Evolutionary conservation across 371 early-diverging fungal genomes (phyloP), one percentile per base, ranked within the genome.

Genomic region (Mortierella sp.): DNA sequence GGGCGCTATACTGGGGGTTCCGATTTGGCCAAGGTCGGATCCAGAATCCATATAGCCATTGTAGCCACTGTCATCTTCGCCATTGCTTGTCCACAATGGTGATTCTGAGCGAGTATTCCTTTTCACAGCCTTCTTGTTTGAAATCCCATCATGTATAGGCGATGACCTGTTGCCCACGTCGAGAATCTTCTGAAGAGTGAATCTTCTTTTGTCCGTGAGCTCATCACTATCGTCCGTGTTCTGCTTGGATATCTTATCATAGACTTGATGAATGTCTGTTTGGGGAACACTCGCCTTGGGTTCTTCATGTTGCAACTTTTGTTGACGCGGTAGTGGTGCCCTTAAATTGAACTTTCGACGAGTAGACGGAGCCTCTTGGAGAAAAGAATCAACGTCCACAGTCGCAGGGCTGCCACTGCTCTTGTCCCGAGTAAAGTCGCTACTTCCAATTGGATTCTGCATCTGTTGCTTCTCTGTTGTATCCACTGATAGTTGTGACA

Each of bases 401-500:
- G 52, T 27, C 14, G 54, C 46, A 14, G 73, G 63, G 2, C 50
- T 57, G 17, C 47, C 46, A 13, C 37, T 46, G n/a, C 17, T 47
- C 12, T 46, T 50, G 21, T 22, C 25, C 43, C 34, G 17, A 22
- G 51, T n/a, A n/a, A n/a, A n/a, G n/a, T n/a, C n/a, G n/a, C n/a
- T n/a, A n/a, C n/a, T n/a, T n/a, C n/a, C n/a, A n/a, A n/a, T n/a
- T n/a, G n/a, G 7, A 16, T 27, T 47, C 29, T 17, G 45, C 8
- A n/a, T n/a, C n/a, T n/a, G n/a, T n/a, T 16, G 44, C 5, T 25
- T 39, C 22, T 48, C 56, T n/a, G 44, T 49, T 48, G 51, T 28
- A 3, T 49, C 53, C 47, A 47, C 27, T 2, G 60, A 60, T 8
- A 58, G n/a, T 24, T 67, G 55, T 6, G 72, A 66, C 40, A 54